Base-by-base conservation (phyloP, 139 green algal species). In the Medakamo hakoo region DNA sequence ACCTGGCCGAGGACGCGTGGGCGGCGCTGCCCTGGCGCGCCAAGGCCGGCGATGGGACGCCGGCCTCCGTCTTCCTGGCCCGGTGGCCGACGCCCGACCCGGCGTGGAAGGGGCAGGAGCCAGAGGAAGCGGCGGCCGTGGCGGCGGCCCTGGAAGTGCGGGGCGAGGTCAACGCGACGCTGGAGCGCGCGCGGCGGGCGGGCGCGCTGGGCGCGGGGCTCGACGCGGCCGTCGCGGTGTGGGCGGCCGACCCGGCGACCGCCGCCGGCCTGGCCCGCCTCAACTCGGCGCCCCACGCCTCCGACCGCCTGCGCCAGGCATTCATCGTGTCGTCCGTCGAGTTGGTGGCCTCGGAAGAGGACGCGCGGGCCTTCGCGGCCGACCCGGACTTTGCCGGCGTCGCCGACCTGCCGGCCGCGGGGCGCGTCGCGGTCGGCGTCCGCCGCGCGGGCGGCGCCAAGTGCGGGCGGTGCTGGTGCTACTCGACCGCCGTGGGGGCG, bases 1-100 rank as follows among this genome's bases (percentile, higher is more conserved):
- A 99, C 76, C 84, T 96, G 83, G 90, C 89, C 3, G 93, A 99
- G 77, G 93, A 99, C 68, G 89, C 88, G 30, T 98, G 86, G 87
- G 76, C 85, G 58, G 75, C 67, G 59, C 67, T 93, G 65, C 85
- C 86, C 29, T 87, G 66, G 52, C 9, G 61, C 5, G n/a, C 18
- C 20, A 55, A 65, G 26, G 27, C 59, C 31, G 25, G 49, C 49
- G 40, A 52, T 16, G 9, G 40, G 40, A 19, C 57, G 20, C 57
- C 65, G 60, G 59, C 60, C 4, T 40, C 62, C 9, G 82, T 96
- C 3, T 97, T 97, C 69, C 66, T 86, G 63, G 76, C 73, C 3
- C 83, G 81, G 16, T 90, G 84, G 84, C 52, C 72, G 1, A 49
- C 29, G 22, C 55, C 75, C 3, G 56, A 74, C 14, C 26, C 67